Conservation (phyloP, 2,329 filamentous ascomycete species). For the Thelonectria discophora region DNA sequence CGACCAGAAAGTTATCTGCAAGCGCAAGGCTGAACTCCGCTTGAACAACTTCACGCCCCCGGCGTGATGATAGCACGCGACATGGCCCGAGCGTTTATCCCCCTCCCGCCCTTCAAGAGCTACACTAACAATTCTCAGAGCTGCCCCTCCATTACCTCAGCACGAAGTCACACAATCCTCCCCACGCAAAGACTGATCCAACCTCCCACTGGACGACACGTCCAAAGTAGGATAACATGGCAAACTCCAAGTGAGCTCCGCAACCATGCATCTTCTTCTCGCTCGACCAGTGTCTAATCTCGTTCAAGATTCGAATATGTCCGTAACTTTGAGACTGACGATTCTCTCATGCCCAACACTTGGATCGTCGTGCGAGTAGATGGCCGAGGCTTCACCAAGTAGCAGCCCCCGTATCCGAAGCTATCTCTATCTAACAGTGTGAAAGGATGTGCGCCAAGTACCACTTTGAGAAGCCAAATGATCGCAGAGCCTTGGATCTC, state of each 20-base stretch:
- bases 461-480: constrained; percentile 90
- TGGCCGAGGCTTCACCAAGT: constrained; percentile 96
- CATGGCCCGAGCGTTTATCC: constrained; percentile 27
- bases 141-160: constrained; percentile 32
- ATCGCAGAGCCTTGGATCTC: constrained; percentile 83
- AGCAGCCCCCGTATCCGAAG: constrained; percentile 25
- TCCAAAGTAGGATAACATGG: constrained; percentile 51
- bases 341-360: constrained; percentile 84
- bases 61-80: constrained; percentile 28
- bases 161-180: constrained; percentile 22
- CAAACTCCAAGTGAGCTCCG: constrained; percentile 62
- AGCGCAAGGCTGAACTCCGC: constrained; percentile 48
- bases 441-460: constrained; percentile 82
- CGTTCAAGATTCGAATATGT: constrained; percentile 87
- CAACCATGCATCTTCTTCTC: background rate
- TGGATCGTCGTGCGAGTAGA: constrained; percentile 97
- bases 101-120: constrained; percentile 25
- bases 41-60: background rate
- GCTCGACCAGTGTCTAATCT: constrained; percentile 24
- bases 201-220: constrained; percentile 6
- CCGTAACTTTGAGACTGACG: constrained; percentile 84
- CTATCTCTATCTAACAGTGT: constrained; percentile 26
- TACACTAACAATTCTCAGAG: constrained; percentile 43
- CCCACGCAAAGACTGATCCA: constrained; percentile 10
- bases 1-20: constrained; percentile 15